phyloP scores from a whole-genome alignment of 805 yeast species.

The Wickerhamiella galacta region DNA sequence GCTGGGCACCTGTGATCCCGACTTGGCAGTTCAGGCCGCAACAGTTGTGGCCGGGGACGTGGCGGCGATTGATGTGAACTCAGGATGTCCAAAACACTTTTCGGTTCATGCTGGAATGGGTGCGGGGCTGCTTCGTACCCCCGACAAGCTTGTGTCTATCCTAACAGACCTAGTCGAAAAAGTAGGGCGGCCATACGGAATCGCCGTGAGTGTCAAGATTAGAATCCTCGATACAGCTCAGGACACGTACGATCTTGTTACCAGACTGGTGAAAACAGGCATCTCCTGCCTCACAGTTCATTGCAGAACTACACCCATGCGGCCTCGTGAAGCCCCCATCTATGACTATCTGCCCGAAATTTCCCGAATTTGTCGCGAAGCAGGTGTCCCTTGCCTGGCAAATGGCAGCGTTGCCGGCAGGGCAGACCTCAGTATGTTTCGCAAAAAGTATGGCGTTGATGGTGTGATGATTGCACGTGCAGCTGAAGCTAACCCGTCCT shows the following conservation, averaged over 20 bases:
- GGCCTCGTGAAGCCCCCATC: slow-evolving; percentile 62
- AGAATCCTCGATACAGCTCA: slow-evolving; percentile 52
- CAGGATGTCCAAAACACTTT: slow-evolving; percentile 96
- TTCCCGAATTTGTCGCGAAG: slow-evolving; percentile 39
- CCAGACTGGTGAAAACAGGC: slow-evolving; percentile 53
- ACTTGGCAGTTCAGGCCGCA: slow-evolving; percentile 80
- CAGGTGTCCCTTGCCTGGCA: slow-evolving; percentile 55
- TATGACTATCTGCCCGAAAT: slow-evolving; percentile 52
- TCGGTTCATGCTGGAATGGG: slow-evolving; percentile 96
- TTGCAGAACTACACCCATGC: slow-evolving; percentile 78
- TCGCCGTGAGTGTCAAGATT: slow-evolving; percentile 84
- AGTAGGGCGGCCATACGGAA: slow-evolving; percentile 60
- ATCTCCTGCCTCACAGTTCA: slow-evolving; percentile 76
- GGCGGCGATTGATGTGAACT: slow-evolving; percentile 81
- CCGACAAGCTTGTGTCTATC: slow-evolving; percentile 60
- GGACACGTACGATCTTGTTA: slow-evolving; percentile 43
- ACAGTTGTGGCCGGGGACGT: slow-evolving; percentile 67
- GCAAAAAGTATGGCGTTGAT: slow-evolving; percentile 34
- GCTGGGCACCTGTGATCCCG: slow-evolving; percentile 74
- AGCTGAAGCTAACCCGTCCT: slow-evolving; percentile 77
- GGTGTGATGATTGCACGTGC: slow-evolving; percentile 91
- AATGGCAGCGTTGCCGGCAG: slow-evolving; percentile 60
- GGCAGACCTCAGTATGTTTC: slow-evolving; percentile 36
- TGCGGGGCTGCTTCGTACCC: slow-evolving; percentile 72
- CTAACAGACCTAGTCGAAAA: slow-evolving; percentile 50